Evolutionary conservation across 768 basidiomycete species (phyloP), one percentile per base, ranked within the genome.

Genomic region (Termitomyces sp.): DNA sequence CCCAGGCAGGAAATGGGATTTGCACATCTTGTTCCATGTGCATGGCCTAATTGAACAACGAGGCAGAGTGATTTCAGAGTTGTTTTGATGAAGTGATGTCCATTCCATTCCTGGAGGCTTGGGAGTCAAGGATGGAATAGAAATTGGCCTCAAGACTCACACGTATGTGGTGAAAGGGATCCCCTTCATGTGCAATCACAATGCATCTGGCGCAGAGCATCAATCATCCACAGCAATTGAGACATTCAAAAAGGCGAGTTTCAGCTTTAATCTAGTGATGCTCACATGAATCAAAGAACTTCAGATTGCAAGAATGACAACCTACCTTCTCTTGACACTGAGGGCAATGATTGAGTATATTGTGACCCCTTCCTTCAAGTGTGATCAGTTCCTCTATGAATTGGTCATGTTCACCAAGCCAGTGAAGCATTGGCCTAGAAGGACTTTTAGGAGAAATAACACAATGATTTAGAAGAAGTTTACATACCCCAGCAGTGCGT

Each of bases 31-130:
- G 5, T 39, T 13, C 66, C 66, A 33, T 13, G 20, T 0, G 39
- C 15, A 36, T 70, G 68, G 7, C 65, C 65, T 4, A 74, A 61
- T 32, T 71, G 71, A 4, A 71, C 40, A 2, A 57, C 59, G 1
- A 73, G 57, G 1, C 73, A 71, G 3, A 73, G n/a, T 1, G 42
- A 24, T 28, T 55, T 58, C 3, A 62, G 50, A 20, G n/a, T 38
- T 5, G 24, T 12, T 1, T 45, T 18, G 6, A 45, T 57, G 35
- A 59, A 62, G 42, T 45, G 57, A n/a, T 16, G 5, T 2, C 64
- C 60, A 35, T 61, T 65, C 64, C 64, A 65, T 20, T 36, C 35
- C 63, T 64, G 48, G 1, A 38, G 13, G 18, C 18, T 4, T 3
- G 20, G 11, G 2, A 4, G 5, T 28, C 28, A 28, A 28, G 28